Conservation (phyloP, 495 filamentous ascomycete species). For the Aspergillus diversus region DNA sequence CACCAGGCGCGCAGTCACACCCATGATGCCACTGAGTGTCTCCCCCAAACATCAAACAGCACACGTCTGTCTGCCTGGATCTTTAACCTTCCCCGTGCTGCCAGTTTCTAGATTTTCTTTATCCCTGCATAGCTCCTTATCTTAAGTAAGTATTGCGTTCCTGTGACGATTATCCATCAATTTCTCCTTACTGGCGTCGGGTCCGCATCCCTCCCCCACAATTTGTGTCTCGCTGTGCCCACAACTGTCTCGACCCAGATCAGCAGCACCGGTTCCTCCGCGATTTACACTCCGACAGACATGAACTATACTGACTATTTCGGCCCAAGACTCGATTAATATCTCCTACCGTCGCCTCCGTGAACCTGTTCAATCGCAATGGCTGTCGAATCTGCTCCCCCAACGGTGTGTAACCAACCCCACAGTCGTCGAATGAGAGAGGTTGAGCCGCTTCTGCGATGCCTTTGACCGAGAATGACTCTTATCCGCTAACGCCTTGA, state of each 20-base stretch:
- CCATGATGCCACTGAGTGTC: constrained; percentile 20
- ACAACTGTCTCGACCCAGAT: constrained; percentile 18
- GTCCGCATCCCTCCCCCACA: constrained; percentile 26
- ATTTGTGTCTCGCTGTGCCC: constrained; percentile 19
- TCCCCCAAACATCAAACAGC: constrained; percentile 22
- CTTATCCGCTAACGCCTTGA: constrained; percentile 21
- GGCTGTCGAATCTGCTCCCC: constrained; percentile 39
- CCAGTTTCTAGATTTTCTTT: not conserved
- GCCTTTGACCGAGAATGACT: constrained; percentile 11
- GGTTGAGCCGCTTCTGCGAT: not conserved
- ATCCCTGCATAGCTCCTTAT: constrained; percentile 19
- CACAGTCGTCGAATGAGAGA: not conserved
- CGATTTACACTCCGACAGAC: not conserved
- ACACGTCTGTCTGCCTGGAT: constrained; percentile 18
- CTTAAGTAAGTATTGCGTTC: constrained; percentile 22
- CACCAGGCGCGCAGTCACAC: constrained; percentile 22
- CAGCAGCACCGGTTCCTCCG: constrained; percentile 4
- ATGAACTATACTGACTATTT: constrained; percentile 19
- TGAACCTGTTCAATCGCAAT: constrained; percentile 30
- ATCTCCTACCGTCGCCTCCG: not conserved
- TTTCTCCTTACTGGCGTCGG: constrained; percentile 13
- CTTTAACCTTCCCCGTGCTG: constrained; percentile 8
- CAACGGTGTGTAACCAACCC: constrained; percentile 34
- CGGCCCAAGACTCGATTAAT: not conserved
- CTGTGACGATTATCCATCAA: constrained; percentile 7